Percentiles rank a stretch among this genome's conserved stretches.
phyloP scores from a whole-genome alignment of 768 basidiomycete species.

The Hericium alpestre region DNA sequence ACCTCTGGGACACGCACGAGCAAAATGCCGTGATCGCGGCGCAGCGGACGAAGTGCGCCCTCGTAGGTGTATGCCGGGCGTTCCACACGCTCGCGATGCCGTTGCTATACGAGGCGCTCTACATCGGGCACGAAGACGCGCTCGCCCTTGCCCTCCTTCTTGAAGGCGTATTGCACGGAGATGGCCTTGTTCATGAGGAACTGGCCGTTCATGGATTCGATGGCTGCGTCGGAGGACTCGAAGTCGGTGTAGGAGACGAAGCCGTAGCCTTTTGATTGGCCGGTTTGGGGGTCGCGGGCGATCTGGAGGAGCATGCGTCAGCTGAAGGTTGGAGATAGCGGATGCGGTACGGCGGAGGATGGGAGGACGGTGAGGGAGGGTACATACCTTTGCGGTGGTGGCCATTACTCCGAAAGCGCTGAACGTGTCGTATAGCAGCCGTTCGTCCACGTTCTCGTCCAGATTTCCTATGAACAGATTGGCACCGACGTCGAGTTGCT shows the following conservation, averaged over 20 bases:
- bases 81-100: slow-evolving; percentile 1
- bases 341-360: background rate
- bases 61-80: background rate
- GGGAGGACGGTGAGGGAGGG: slow-evolving; percentile 1
- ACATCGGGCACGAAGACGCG: slow-evolving; percentile 24
- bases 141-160: slow-evolving; percentile 98
- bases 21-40: background rate
- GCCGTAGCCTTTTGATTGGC: slow-evolving; percentile 91
- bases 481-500: slow-evolving; percentile 94
- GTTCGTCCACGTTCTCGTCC: slow-evolving; percentile 92
- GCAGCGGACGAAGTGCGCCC: background rate
- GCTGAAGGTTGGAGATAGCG: background rate
- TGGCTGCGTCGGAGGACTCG: slow-evolving; percentile 90
- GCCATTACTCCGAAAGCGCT: slow-evolving; percentile 90
- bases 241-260: slow-evolving; percentile 98
- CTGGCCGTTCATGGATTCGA: slow-evolving; percentile 95
- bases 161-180: slow-evolving; percentile 96
- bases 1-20: background rate
- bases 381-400: slow-evolving; percentile 72
- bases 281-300: slow-evolving; percentile 76
- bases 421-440: slow-evolving; percentile 88
- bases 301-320: slow-evolving; percentile 43
- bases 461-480: slow-evolving; percentile 95
- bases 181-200: slow-evolving; percentile 99
- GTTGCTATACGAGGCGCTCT: slow-evolving; percentile 1